Evolutionary conservation across 1,139 yeast genomes (phyloP).

Genomic region (Diutina neorugosa): DNA sequence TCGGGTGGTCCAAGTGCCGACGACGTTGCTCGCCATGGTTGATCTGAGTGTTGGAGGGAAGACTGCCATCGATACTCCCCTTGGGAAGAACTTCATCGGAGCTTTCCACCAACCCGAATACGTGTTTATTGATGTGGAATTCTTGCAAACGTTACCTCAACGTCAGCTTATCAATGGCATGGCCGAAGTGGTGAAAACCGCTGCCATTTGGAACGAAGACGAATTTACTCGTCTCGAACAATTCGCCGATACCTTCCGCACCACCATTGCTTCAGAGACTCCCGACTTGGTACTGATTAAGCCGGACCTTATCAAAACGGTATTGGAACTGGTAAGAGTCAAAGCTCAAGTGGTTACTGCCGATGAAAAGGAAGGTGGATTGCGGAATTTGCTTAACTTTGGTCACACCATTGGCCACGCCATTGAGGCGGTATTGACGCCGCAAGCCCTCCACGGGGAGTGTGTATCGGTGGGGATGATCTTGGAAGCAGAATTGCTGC

Average conservation of each 20-base stretch:
- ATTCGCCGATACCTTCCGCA: constrained; percentile 56
- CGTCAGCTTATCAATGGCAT: constrained; percentile 96
- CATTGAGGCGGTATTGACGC: constrained; percentile 90
- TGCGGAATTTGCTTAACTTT: constrained; percentile 83
- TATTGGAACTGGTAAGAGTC: constrained; percentile 74
- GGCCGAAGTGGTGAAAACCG: constrained; percentile 97
- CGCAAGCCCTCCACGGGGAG: constrained; percentile 94
- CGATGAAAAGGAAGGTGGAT: constrained; percentile 93
- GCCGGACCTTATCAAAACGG: constrained; percentile 67
- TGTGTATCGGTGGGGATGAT: constrained; percentile 95
- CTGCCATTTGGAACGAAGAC: constrained; percentile 90
- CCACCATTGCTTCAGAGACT: constrained; percentile 33
- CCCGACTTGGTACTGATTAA: constrained; percentile 54
- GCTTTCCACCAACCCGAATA: constrained; percentile 95
- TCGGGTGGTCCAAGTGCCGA: constrained; percentile 86
- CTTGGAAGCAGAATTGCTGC: constrained; percentile 84
- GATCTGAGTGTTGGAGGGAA: constrained; percentile 98
- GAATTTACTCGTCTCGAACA: constrained; percentile 80
- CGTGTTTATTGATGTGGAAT: constrained; percentile 79
- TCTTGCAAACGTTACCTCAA: constrained; percentile 78
- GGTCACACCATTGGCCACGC: constrained; percentile 99
- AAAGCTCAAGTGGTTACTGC: constrained; percentile 90
- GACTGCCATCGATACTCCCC: constrained; percentile 96
- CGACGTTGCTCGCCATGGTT: constrained; percentile 91
- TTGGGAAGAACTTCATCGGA: constrained; percentile 93